phyloP scores from a whole-genome alignment of 1,139 yeast species.

The Blastobotrys elegans region DNA sequence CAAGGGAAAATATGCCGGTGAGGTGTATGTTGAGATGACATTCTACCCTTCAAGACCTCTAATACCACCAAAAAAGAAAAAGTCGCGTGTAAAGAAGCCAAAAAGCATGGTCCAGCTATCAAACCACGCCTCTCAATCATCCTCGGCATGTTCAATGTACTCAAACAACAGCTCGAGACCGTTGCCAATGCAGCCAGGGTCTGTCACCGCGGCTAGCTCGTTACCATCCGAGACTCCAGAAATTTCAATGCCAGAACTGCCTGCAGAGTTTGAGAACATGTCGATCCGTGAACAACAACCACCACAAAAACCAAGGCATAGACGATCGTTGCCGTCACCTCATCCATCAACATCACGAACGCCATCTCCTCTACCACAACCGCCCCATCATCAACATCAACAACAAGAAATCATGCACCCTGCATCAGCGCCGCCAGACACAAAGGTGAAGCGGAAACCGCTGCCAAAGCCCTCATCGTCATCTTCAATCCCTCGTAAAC shows the following conservation, averaged over 20 bases:
- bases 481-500: constrained; percentile 18
- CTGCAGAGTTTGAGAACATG: constrained; percentile 13
- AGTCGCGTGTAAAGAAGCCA: constrained; percentile 1
- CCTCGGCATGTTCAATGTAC: constrained; percentile 2
- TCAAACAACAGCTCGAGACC: constrained; percentile 1
- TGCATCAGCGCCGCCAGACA: constrained; percentile 8
- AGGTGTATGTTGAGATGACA: constrained; percentile 84
- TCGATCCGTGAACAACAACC: not conserved
- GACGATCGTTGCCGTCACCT: constrained; percentile 5
- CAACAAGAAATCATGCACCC: constrained; percentile 4
- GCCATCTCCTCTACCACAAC: constrained; percentile 4
- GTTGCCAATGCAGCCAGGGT: constrained; percentile 12
- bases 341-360: constrained; percentile 1
- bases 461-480: not conserved
- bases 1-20: constrained; percentile 80
- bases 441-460: constrained; percentile 17
- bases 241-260: constrained; percentile 11
- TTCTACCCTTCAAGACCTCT: constrained; percentile 54
- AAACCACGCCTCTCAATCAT: not conserved
- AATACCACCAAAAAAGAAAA: constrained; percentile 24
- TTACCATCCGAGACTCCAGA: constrained; percentile 2
- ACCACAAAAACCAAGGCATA: constrained; percentile 2
- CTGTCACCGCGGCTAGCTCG: not conserved
- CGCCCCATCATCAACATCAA: not conserved
- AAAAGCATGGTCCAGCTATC: not conserved